These are phyloP conservation scores for Phytopythium vexans DNA, from an alignment of 352 stramenopile species.

Conservation along the genomic window DNA sequence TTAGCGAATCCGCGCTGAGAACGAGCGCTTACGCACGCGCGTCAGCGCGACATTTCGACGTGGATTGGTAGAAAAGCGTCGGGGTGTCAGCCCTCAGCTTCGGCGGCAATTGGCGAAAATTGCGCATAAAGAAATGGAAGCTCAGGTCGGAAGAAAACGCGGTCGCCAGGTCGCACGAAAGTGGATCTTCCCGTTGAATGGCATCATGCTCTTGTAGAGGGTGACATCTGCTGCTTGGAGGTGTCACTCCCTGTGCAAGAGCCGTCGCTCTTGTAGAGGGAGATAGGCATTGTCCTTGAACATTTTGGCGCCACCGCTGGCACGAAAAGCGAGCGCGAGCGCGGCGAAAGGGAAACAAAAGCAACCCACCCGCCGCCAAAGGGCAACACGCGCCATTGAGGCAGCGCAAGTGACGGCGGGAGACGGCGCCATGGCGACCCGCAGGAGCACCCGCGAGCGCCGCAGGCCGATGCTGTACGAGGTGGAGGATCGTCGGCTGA, in stretches of 20 bases:
- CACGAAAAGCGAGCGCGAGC: background rate
- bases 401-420: constrained; percentile 4
- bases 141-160: constrained; percentile 1
- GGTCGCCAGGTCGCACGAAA: background rate
- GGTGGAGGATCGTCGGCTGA: constrained; percentile 32
- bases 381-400: constrained; percentile 7
- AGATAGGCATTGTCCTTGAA: background rate
- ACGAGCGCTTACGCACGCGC: background rate
- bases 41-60: constrained; percentile 1
- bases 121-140: too few relatives aligned
- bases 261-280: background rate
- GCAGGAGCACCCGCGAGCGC: constrained; percentile 59
- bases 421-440: constrained; percentile 26
- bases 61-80: constrained; percentile 5
- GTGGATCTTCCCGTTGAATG: background rate
- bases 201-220: constrained; percentile 1
- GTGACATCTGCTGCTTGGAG: background rate
- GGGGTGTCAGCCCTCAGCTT: too few relatives aligned
- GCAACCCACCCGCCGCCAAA: background rate
- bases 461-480: constrained; percentile 74
- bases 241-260: background rate
- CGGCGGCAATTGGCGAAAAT: too few relatives aligned
- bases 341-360: too few relatives aligned
- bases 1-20: constrained; percentile 1
- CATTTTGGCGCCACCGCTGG: constrained; percentile 7